phyloP scores from a whole-genome alignment of 306 rosid species.

The Abrus precatorius region DNA sequence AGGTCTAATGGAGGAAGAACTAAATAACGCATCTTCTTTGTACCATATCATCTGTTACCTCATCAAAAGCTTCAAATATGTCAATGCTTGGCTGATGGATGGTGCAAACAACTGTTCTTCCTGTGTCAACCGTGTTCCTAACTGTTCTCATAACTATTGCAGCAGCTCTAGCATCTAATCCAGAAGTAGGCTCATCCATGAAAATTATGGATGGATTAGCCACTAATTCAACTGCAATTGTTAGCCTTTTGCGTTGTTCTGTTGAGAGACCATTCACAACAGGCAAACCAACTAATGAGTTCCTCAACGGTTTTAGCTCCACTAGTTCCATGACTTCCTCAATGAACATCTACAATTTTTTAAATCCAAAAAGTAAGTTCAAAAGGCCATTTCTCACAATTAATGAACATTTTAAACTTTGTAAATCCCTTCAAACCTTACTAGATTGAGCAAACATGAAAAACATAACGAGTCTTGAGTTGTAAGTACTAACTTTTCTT shows the following conservation, averaged over 20 bases:
- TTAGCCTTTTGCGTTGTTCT: slow-evolving; percentile 87
- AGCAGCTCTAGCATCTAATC: slow-evolving; percentile 95
- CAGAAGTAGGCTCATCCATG: slow-evolving; percentile 98
- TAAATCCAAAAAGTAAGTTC: slow-evolving; percentile 10
- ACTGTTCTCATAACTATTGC: slow-evolving; percentile 95
- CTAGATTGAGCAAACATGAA: background rate
- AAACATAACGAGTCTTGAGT: background rate
- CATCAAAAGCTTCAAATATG: slow-evolving; percentile 82
- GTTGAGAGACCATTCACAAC: slow-evolving; percentile 85
- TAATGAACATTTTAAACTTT: background rate
- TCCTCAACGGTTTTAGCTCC: slow-evolving; percentile 59
- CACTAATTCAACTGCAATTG: slow-evolving; percentile 89
- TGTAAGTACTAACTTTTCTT: slow-evolving; percentile 54
- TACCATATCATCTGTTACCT: slow-evolving; percentile 50
- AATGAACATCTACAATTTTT: slow-evolving; percentile 67
- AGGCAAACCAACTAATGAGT: slow-evolving; percentile 74
- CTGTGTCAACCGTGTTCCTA: slow-evolving; percentile 91
- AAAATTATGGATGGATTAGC: slow-evolving; percentile 92
- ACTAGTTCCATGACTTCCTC: slow-evolving; percentile 79
- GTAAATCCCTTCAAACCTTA: background rate
- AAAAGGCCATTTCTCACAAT: background rate
- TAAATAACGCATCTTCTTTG: background rate
- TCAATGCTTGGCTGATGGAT: slow-evolving; percentile 96
- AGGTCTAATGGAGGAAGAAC: background rate
- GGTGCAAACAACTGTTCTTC: slow-evolving; percentile 93